phyloP scores from a whole-genome alignment of 2,329 filamentous ascomycete genomes.

The Neopestalotiopsis sp. region DNA sequence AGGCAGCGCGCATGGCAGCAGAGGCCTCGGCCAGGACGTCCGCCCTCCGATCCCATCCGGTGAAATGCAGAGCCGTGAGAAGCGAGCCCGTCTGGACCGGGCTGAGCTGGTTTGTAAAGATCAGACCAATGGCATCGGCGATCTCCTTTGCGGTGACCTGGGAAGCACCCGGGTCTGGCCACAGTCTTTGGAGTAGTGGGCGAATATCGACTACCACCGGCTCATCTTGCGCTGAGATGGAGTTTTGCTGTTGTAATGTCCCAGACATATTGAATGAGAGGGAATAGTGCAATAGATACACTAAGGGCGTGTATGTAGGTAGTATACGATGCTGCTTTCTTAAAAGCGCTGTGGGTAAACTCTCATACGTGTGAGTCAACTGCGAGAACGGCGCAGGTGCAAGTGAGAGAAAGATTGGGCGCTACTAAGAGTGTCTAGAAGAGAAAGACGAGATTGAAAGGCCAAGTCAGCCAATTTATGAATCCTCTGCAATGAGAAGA shows the following conservation, averaged over 20 bases:
- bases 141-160: constrained; percentile 79
- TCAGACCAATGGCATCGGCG: constrained; percentile 85
- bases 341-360: neutral
- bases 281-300: neutral
- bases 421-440: neutral
- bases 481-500: neutral
- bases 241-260: constrained; percentile 23
- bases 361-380: neutral
- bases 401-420: neutral
- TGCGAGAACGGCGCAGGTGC: neutral
- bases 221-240: constrained; percentile 28
- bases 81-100: constrained; percentile 86
- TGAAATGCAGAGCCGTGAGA: constrained; percentile 91
- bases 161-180: constrained; percentile 57
- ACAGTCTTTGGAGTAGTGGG: constrained; percentile 74
- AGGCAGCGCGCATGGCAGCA: constrained; percentile 80
- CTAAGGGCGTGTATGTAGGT: neutral
- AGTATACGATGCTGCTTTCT: neutral
- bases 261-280: constrained; percentile 4
- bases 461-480: neutral
- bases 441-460: neutral
- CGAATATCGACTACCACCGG: constrained; percentile 63
- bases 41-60: constrained; percentile 79
- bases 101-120: constrained; percentile 91
- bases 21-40: constrained; percentile 89